A percentile compares a stretch with the other conserved stretches of the same genome.
Conservation (phyloP, 1,284 basidiomycete species). For the Cryptococcus maquisensis region DNA sequence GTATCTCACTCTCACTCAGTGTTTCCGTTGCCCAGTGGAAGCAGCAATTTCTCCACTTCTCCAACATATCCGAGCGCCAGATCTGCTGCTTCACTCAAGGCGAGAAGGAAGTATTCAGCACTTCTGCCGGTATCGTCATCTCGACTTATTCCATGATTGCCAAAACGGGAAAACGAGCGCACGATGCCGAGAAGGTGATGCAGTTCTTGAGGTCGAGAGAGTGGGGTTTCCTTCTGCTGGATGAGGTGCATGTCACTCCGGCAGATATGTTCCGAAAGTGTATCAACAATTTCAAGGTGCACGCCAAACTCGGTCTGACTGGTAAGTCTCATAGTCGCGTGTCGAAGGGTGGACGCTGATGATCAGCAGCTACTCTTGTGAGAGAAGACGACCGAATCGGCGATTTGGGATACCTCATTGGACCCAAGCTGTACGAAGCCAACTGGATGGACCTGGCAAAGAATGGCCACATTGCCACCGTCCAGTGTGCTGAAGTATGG, state of each 20-base stretch:
- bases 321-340: slow-evolving; percentile 53
- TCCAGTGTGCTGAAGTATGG: slow-evolving; percentile 99
- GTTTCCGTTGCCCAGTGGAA: slow-evolving; percentile 98
- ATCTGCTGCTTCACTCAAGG: slow-evolving; percentile 94
- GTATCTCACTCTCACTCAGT: slow-evolving; percentile 48
- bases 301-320: slow-evolving; percentile 91
- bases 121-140: slow-evolving; percentile 81
- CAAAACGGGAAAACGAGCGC: slow-evolving; percentile 89
- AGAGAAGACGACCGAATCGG: slow-evolving; percentile 99
- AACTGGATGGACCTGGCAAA: slow-evolving; percentile 99
- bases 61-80: slow-evolving; percentile 89
- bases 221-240: slow-evolving; percentile 92
- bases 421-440: slow-evolving; percentile 98
- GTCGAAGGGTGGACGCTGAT: slow-evolving; percentile 1
- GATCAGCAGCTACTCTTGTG: slow-evolving; percentile 75
- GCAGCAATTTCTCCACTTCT: slow-evolving; percentile 95
- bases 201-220: slow-evolving; percentile 90
- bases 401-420: slow-evolving; percentile 98
- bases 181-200: slow-evolving; percentile 99
- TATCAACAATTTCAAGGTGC: slow-evolving; percentile 94
- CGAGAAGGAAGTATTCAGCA: slow-evolving; percentile 91
- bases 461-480: slow-evolving; percentile 98
- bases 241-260: slow-evolving; percentile 96
- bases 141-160: slow-evolving; percentile 99
- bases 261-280: slow-evolving; percentile 95